phyloP scores from a whole-genome alignment of 371 early-diverging fungal genomes.

The Rhizomucor miehei region DNA sequence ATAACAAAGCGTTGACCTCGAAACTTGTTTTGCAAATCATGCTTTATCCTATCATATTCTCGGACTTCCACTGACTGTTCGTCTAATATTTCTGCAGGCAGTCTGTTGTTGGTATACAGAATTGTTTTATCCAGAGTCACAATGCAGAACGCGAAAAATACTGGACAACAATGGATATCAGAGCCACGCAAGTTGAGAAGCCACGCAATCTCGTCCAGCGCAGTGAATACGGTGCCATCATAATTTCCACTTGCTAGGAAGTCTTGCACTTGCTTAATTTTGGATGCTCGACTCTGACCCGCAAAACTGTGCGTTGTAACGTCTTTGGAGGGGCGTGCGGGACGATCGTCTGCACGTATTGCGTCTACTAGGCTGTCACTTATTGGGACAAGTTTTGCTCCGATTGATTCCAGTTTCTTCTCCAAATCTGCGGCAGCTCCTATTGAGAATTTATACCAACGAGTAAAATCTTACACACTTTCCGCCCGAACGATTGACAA shows the following conservation, averaged over 20 bases:
- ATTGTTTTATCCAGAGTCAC: conserved; percentile 64
- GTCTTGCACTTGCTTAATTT: conserved; percentile 61
- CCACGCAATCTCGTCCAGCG: conserved; percentile 95
- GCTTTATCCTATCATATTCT: neutral
- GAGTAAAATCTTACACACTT: too few species aligned
- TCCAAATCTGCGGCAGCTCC: too few species aligned
- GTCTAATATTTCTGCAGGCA: too few species aligned
- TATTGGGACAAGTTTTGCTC: too few species aligned
- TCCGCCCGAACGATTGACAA: too few species aligned
- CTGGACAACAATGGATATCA: conserved; percentile 96
- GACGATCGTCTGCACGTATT: too few species aligned
- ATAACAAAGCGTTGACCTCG: too few species aligned
- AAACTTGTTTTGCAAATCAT: neutral
- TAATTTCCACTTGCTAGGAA: conserved; percentile 54
- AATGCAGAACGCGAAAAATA: conserved; percentile 92
- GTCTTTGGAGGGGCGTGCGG: neutral
- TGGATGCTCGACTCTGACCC: conserved; percentile 35
- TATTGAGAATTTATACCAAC: too few species aligned
- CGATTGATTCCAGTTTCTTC: too few species aligned
- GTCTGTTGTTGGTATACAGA: conserved; percentile 61
- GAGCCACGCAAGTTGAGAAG: conserved; percentile 95
- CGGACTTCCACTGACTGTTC: conserved; percentile 2
- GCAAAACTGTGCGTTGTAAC: neutral
- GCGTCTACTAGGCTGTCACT: too few species aligned
- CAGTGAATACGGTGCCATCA: conserved; percentile 75